Base-by-base conservation (phyloP, 768 basidiomycete genomes). In the Tricholoma furcatifolium region DNA sequence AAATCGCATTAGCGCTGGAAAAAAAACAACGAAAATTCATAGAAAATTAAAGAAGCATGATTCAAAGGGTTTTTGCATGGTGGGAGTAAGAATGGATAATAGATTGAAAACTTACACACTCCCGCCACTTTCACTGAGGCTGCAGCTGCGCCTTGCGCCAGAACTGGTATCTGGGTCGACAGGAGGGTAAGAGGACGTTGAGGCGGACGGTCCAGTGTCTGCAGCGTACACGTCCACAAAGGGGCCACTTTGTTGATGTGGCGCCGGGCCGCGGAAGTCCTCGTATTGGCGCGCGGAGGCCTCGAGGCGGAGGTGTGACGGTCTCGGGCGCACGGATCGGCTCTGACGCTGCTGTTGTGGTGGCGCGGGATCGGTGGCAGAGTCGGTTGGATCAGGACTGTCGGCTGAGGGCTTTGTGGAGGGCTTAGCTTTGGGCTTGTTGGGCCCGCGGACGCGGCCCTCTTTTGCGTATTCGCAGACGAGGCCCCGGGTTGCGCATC, bases 391-490 rank as follows among this genome's bases (percentile, higher is more conserved):
- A 32, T 45, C 32, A 23, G 43, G 39, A 20, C 59, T 50, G 30
- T 47, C 11, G 51, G 51, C 48, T 11, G 17, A 23, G 10, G 27
- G 11, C 44, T 39, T 62, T 60, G 42, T 51, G 30, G 61, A 20
- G 38, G 47, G 12, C 40, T 67, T 71, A 30, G 43, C 43, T 54
- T 81, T 83, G 6, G 77, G 70, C 62, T 82, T 84, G 65, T 84
- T 84, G 21, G 82, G 79, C 0, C 85, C 85, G 2, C 81, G 74
- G 42, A 84, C 78, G 41, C 83, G 73, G 2, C 84, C 80, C 68
- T 87, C 85, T 44, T 82, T 76, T 0, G 83, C 80, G 60, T 91
- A 90, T 43, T 83, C 79, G 67, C 88, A 90, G 2, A 68, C 56
- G 35, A 88, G 70, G 0, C 84, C 81, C 5, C 85, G 74, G 3